Conservation (phyloP, 1,284 basidiomycete species). For the Naganishia sp. region DNA sequence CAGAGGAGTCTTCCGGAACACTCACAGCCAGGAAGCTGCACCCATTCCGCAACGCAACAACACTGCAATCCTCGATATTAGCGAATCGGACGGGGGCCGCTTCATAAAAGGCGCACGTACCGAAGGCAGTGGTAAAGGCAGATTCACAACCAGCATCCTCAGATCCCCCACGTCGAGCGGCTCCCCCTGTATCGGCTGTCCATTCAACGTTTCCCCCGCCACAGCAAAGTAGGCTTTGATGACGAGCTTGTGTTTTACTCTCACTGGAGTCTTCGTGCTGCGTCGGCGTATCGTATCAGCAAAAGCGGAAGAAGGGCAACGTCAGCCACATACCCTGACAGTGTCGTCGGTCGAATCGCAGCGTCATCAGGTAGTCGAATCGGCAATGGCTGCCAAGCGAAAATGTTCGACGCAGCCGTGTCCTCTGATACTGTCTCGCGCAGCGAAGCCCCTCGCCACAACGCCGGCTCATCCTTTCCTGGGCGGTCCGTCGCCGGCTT, state of each 20-base stretch:
- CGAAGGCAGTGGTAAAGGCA: slow-evolving; percentile 14
- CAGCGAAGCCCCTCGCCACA: slow-evolving; percentile 17
- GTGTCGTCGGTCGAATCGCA: slow-evolving; percentile 20
- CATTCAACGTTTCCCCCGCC: slow-evolving; percentile 13
- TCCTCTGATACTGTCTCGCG: neutral
- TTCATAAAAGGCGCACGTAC: neutral
- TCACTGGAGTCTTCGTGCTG: slow-evolving; percentile 23
- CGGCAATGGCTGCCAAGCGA: slow-evolving; percentile 3
- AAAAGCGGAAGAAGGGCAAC: neutral
- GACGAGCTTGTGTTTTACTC: slow-evolving; percentile 26
- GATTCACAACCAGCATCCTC: slow-evolving; percentile 23
- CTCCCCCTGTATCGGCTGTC: neutral
- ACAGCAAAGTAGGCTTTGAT: slow-evolving; percentile 24
- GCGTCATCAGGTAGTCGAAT: slow-evolving; percentile 27
- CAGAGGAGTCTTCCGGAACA: slow-evolving; percentile 29
- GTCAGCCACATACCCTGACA: slow-evolving; percentile 1
- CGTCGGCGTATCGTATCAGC: neutral
- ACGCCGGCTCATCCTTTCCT: slow-evolving; percentile 2
- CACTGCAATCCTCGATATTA: slow-evolving; percentile 1
- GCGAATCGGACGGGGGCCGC: neutral
- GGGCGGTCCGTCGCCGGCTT: slow-evolving; percentile 13
- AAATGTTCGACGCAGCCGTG: neutral
- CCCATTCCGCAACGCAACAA: slow-evolving; percentile 23
- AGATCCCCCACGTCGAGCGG: slow-evolving; percentile 8
- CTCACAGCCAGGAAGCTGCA: slow-evolving; percentile 58